These are phyloP conservation scores for Jamesozyma hellenica DNA, from an alignment of 805 yeast species.

Conservation along the genomic window DNA sequence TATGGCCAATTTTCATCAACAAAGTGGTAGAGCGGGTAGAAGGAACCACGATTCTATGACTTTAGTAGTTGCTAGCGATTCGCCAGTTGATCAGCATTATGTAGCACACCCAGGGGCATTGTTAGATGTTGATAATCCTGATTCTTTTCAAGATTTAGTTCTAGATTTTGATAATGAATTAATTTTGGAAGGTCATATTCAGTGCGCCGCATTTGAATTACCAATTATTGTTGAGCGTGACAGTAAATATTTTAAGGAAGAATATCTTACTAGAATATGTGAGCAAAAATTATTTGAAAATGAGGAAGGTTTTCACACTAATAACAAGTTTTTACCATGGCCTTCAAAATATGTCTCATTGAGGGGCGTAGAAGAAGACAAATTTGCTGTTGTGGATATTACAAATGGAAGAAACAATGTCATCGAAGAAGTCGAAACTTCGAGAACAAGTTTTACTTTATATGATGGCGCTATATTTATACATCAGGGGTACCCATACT, in stretches of 20 bases:
- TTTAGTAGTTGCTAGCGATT: conserved; percentile 68
- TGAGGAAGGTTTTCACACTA: conserved; percentile 43
- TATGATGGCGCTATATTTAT: conserved; percentile 89
- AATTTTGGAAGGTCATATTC: conserved; percentile 73
- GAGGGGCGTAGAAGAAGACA: conserved; percentile 73
- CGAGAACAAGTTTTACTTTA: conserved; percentile 79
- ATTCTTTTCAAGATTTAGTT: conserved; percentile 48
- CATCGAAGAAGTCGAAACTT: conserved; percentile 82
- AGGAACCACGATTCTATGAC: conserved; percentile 78
- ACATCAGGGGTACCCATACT: conserved; percentile 86
- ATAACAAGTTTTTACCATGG: conserved; percentile 61
- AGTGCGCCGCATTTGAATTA: conserved; percentile 86
- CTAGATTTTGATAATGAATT: conserved; percentile 51
- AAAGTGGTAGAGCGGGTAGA: conserved; percentile 95
- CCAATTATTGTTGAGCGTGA: conserved; percentile 54
- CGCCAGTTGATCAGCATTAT: conserved; percentile 81
- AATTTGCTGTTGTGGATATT: conserved; percentile 81
- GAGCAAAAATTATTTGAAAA: conserved; percentile 33
- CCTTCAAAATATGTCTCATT: conserved; percentile 69
- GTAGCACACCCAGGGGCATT: conserved; percentile 40
- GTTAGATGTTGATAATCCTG: conserved; percentile 34
- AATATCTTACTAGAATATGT: conserved; percentile 29
- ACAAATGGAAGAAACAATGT: conserved; percentile 68
- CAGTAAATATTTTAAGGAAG: conserved; percentile 40
- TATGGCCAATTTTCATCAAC: conserved; percentile 82